Conservation (phyloP, 2,329 filamentous ascomycete genomes). For the Trichoderma simmonsii region DNA sequence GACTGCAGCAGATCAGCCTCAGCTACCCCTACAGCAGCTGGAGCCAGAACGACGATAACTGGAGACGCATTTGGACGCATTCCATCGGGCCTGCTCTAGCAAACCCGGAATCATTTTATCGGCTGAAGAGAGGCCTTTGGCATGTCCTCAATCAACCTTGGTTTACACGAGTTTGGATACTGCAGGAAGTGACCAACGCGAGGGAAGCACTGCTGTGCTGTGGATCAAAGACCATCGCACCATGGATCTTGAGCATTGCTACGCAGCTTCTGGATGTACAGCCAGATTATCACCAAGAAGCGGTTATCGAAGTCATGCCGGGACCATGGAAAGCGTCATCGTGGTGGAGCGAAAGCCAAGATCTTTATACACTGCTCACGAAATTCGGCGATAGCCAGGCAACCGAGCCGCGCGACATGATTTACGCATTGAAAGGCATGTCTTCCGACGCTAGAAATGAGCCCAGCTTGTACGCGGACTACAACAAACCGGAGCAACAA, state of each 20-base stretch:
- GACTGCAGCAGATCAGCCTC: background rate
- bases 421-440: slow-evolving; percentile 17
- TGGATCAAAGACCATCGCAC: background rate
- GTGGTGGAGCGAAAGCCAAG: slow-evolving; percentile 18
- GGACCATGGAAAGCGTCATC: background rate
- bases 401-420: background rate
- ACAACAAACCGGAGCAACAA: background rate
- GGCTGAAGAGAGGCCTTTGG: background rate
- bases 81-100: background rate
- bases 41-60: background rate
- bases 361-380: slow-evolving; percentile 5
- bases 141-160: background rate
- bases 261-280: background rate
- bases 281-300: background rate
- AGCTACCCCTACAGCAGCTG: background rate
- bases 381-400: slow-evolving; percentile 1
- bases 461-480: background rate
- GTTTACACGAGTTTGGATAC: background rate
- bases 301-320: slow-evolving; percentile 22
- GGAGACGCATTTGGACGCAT: background rate
- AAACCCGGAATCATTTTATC: background rate
- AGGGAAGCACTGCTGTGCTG: background rate
- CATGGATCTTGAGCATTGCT: background rate
- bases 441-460: background rate
- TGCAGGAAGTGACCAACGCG: slow-evolving; percentile 4